Base-by-base conservation (phyloP, 2,329 filamentous ascomycete genomes). In the Xylariaceae sp. region DNA sequence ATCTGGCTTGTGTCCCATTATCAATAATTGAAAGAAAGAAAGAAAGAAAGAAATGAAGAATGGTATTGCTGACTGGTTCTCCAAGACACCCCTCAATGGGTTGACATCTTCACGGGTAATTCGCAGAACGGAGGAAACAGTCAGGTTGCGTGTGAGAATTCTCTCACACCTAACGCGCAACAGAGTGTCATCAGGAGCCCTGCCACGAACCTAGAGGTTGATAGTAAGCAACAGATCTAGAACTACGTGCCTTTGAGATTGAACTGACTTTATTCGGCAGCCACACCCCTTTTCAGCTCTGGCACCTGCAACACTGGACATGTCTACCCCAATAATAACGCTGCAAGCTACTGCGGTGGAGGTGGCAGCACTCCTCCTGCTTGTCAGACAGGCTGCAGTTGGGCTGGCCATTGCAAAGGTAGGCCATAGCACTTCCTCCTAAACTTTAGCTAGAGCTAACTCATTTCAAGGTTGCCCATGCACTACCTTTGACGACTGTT, bases 81-180 rank as follows among this genome's bases (percentile, higher is more conserved):
- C 8, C 2, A 46, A 61, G 58, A 28, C 43, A 56, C 48, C 14
- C 53, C 17, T 19, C 61, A 74, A 33, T 74, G 68, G 67, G 69
- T 75, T 45, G 74, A 76, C 49, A 67, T 77, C 47, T 77, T 74
- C 72, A 74, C 73, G 8, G 75, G 75, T 3, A 71, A 67, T 11
- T 71, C 62, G 14, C 60, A 65, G 2, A 62, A 69, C 37, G 73
- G 72, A 8, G 75, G 72, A 21, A 46, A 65, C 9, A 60, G 63
- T 12, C 73, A 76, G 63, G 60, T 74, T 31, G 21, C 69, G 6
- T 78, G 75, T 54, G 74, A 77, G 64, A 58, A 73, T 37, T 53
- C 45, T 9, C 63, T 77, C 52, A 76, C 74, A 4, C 70, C 72
- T 1, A 51, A 62, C 9, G 61, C 58, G 3, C 19, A 36, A 5